phyloP scores from a whole-genome alignment of 129 eudicot species.

The Lonicera japonica region DNA sequence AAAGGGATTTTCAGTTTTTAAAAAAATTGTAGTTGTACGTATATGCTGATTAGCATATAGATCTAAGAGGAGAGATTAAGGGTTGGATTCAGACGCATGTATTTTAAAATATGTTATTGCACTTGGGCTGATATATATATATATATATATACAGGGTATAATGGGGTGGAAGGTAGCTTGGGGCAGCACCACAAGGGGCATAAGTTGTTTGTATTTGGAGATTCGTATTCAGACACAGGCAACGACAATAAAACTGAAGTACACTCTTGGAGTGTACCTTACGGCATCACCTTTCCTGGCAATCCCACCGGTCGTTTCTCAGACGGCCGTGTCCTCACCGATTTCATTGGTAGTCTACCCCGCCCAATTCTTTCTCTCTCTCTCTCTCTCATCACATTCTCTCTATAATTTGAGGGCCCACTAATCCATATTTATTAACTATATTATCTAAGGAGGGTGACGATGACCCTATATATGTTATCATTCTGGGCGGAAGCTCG shows the following conservation, averaged over 20 bases:
- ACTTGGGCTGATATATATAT: too few species aligned
- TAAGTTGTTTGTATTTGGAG: slow-evolving; percentile 24
- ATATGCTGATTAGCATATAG: too few species aligned
- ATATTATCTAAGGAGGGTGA: too few species aligned
- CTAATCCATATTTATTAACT: too few species aligned
- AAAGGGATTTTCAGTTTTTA: too few species aligned
- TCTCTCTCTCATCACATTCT: neutral
- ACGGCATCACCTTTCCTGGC: slow-evolving; percentile 29
- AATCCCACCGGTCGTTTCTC: slow-evolving; percentile 22
- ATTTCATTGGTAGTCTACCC: slow-evolving; percentile 12
- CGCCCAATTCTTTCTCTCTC: neutral
- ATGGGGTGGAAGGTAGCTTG: neutral
- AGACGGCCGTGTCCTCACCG: slow-evolving; percentile 29
- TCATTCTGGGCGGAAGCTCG: too few species aligned
- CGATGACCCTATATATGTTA: too few species aligned
- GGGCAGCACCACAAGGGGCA: neutral
- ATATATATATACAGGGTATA: neutral
- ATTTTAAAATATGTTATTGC: too few species aligned
- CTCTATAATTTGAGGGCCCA: too few species aligned
- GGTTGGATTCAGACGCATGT: too few species aligned
- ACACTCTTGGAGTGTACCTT: slow-evolving; percentile 16
- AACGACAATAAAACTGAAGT: neutral
- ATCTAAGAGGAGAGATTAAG: too few species aligned
- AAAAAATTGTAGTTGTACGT: too few species aligned
- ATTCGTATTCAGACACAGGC: slow-evolving; percentile 20